Evolutionary conservation across 305 asterid species (phyloP).

Genomic region (Fraxinus baroniana): DNA sequence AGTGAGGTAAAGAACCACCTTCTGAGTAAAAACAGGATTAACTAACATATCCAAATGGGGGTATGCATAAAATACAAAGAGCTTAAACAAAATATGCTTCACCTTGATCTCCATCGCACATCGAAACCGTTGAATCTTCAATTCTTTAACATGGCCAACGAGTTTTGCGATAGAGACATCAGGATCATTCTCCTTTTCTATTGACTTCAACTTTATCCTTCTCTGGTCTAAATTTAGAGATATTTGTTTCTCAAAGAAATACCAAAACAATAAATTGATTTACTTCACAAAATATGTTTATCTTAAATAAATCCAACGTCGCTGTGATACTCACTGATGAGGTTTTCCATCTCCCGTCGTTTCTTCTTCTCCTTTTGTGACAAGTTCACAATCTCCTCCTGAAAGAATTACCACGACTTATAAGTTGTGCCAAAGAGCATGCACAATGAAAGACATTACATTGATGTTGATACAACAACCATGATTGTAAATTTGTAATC

Average conservation of each 20-base stretch:
- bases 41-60: conserved; percentile 3
- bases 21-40: conserved; percentile 18
- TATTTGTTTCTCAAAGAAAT: conserved; percentile 5
- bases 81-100: conserved; percentile 20
- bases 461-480: not conserved
- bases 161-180: conserved; percentile 57
- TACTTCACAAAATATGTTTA: conserved; percentile 17
- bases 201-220: conserved; percentile 48
- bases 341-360: conserved; percentile 49
- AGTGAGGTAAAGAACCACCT: conserved; percentile 28
- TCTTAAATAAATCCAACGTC: conserved; percentile 9
- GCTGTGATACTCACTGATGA: conserved; percentile 58
- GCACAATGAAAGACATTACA: conserved; percentile 15
- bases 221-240: conserved; percentile 51
- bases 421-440: conserved; percentile 16
- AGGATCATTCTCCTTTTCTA: conserved; percentile 64
- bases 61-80: conserved; percentile 26
- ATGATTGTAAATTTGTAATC: not conserved
- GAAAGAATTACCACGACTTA: conserved; percentile 26
- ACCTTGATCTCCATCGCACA: conserved; percentile 68
- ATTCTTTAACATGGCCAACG: conserved; percentile 47
- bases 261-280: not conserved
- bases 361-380: conserved; percentile 48
- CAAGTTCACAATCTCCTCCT: conserved; percentile 65
- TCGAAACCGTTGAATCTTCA: conserved; percentile 59